Evolutionary conservation across 371 early-diverging fungal species (phyloP).

Genomic region (Thermomucor indicae-seudaticae): DNA sequence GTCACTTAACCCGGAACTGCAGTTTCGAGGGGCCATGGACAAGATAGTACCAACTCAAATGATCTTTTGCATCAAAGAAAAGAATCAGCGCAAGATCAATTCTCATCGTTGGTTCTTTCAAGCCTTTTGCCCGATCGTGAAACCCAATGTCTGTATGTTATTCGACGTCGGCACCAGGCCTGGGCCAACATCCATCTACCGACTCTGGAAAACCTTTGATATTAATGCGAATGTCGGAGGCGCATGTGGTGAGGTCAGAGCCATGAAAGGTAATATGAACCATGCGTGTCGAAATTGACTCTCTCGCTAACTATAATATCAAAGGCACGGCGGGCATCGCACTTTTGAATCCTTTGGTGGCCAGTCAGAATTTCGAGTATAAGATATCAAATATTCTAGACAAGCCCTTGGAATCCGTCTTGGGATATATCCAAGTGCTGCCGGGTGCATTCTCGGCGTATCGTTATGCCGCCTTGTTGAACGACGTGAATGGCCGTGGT

Average conservation of each 20-base stretch:
- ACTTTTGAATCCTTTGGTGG: constrained; percentile 84
- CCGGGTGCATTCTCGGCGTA: constrained; percentile 97
- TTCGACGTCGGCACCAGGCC: constrained; percentile 95
- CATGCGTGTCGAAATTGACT: neutral
- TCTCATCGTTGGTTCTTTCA: constrained; percentile 98
- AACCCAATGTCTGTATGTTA: constrained; percentile 85
- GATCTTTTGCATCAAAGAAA: constrained; percentile 88
- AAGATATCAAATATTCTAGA: constrained; percentile 96
- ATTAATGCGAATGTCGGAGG: constrained; percentile 84
- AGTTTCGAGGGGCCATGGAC: constrained; percentile 63
- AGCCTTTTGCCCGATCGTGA: constrained; percentile 80
- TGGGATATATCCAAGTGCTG: constrained; percentile 92
- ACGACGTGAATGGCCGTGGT: constrained; percentile 58
- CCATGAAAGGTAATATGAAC: constrained; percentile 74
- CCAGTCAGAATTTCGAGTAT: constrained; percentile 96
- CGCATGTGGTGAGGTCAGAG: constrained; percentile 95
- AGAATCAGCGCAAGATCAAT: constrained; percentile 87
- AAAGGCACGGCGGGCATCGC: constrained; percentile 51
- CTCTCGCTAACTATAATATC: neutral
- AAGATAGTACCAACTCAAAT: constrained; percentile 88
- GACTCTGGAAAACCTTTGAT: constrained; percentile 91
- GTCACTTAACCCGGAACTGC: constrained; percentile 60
- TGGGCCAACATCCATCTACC: constrained; percentile 77
- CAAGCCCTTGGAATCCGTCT: constrained; percentile 93
- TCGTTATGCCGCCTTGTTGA: constrained; percentile 82